phyloP scores from a whole-genome alignment of 148 eudicot species.

The Amaranthus hypochondriacus region DNA sequence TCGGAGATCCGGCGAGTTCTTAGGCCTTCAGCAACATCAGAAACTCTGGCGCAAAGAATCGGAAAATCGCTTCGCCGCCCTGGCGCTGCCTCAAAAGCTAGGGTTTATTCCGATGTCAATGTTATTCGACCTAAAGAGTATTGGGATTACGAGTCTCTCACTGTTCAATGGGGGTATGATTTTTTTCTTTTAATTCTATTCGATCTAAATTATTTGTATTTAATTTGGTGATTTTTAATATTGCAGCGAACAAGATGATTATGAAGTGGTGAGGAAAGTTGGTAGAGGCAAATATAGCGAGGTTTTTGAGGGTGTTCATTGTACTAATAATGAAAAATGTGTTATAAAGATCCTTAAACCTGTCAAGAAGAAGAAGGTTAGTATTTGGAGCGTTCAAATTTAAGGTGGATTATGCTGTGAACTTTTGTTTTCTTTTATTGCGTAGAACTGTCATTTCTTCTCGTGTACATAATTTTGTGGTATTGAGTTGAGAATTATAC shows the following conservation, averaged over 20 bases:
- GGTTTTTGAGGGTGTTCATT: constrained; percentile 86
- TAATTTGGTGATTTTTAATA: background rate
- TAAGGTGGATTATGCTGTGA: too few species aligned
- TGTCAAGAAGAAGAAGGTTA: constrained; percentile 92
- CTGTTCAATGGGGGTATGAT: constrained; percentile 90
- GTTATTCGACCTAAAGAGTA: constrained; percentile 82
- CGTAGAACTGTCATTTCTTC: too few species aligned
- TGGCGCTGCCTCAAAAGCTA: constrained; percentile 82
- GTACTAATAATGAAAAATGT: constrained; percentile 72
- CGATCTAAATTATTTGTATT: constrained; percentile 15
- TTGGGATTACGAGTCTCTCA: constrained; percentile 85
- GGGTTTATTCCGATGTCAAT: constrained; percentile 83
- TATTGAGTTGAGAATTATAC: too few species aligned
- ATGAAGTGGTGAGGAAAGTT: constrained; percentile 96
- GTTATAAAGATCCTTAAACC: constrained; percentile 93
- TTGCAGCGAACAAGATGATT: constrained; percentile 82
- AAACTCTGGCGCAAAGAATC: constrained; percentile 84
- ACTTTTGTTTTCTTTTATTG: too few species aligned
- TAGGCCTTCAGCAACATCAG: constrained; percentile 22
- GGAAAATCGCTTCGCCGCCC: constrained; percentile 81
- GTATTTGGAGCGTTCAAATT: background rate
- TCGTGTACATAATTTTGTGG: too few species aligned
- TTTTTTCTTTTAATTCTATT: background rate
- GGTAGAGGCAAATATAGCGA: constrained; percentile 96
- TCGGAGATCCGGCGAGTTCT: background rate